Percentiles rank a stretch among this genome's conserved stretches.
Evolutionary conservation across 148 eudicot species (phyloP).

Genomic region (Limonium bicolor): DNA sequence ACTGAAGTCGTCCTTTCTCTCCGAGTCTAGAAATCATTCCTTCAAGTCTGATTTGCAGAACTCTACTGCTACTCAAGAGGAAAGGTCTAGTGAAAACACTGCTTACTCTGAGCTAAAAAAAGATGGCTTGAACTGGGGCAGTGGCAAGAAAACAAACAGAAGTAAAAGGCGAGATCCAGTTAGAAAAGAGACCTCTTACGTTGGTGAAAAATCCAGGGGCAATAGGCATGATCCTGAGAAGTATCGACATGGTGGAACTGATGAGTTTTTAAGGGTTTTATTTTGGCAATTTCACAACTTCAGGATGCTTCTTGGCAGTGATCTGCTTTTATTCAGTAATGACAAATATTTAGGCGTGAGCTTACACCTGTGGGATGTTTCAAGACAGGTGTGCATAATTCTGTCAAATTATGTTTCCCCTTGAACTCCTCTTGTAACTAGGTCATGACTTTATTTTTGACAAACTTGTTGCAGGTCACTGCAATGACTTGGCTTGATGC

Average conservation of each 20-base stretch:
- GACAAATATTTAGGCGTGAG: slow-evolving; percentile 91
- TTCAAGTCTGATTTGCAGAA: slow-evolving; percentile 23
- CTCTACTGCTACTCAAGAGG: slow-evolving; percentile 18
- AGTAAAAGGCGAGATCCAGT: slow-evolving; percentile 40
- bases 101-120: slow-evolving; percentile 26
- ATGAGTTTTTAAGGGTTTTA: slow-evolving; percentile 61
- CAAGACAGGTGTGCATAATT: slow-evolving; percentile 47
- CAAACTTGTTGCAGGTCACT: slow-evolving; percentile 38
- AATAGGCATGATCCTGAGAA: slow-evolving; percentile 75
- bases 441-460: not conserved
- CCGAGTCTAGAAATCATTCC: slow-evolving; percentile 17
- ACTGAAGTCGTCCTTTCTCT: slow-evolving; percentile 30
- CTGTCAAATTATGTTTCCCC: not conserved
- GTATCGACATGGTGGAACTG: slow-evolving; percentile 38
- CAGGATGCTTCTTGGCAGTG: slow-evolving; percentile 95
- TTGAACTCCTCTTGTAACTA: not conserved
- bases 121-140: slow-evolving; percentile 41
- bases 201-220: slow-evolving; percentile 58
- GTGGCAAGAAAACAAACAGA: slow-evolving; percentile 46
- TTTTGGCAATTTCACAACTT: slow-evolving; percentile 98
- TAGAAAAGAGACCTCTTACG: slow-evolving; percentile 38
- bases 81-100: slow-evolving; percentile 13
- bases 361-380: slow-evolving; percentile 97
- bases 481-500: slow-evolving; percentile 98
- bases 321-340: slow-evolving; percentile 83